These are phyloP conservation scores for Intubia oerlemansii DNA, from an alignment of 2,329 filamentous ascomycete genomes.

Conservation along the genomic window DNA sequence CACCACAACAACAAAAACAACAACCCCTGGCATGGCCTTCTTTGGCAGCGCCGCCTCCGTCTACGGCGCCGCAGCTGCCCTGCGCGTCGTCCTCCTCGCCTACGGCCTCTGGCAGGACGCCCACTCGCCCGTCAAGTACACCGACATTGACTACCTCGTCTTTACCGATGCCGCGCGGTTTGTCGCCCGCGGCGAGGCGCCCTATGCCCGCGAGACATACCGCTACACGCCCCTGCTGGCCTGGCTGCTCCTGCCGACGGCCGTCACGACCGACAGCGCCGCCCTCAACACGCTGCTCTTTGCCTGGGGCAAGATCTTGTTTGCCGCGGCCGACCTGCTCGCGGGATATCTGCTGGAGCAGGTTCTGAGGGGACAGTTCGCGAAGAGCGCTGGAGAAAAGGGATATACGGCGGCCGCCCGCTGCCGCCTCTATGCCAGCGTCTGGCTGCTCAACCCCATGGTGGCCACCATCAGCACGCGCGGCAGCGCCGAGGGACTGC, in stretches of 20 bases:
- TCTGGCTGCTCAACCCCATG: conserved; percentile 96
- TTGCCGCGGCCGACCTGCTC: conserved; percentile 49
- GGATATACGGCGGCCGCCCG: conserved; percentile 17
- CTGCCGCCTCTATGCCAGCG: conserved; percentile 52
- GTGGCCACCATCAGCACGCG: conserved; percentile 91
- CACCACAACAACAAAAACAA: too few relatives aligned
- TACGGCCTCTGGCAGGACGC: conserved; percentile 90
- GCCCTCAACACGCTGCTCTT: conserved; percentile 7
- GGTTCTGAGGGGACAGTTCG: conserved; percentile 11
- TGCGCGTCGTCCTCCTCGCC: conserved; percentile 55
- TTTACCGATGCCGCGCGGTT: conserved; percentile 89
- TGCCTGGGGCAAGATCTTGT: conserved; percentile 15
- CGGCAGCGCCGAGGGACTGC: conserved; percentile 77
- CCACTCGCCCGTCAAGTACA: conserved; percentile 85
- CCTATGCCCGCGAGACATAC: conserved; percentile 84
- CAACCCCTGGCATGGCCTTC: conserved; percentile 9
- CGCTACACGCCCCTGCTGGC: conserved; percentile 88
- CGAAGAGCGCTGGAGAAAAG: too few relatives aligned
- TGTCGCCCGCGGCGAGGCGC: conserved; percentile 32
- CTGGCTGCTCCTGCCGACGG: conserved; percentile 73
- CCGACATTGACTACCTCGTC: conserved; percentile 95
- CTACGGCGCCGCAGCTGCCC: conserved; percentile 33
- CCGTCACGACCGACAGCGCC: conserved; percentile 23
- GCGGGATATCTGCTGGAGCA: conserved; percentile 47
- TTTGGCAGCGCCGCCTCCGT: conserved; percentile 23